Conservation (phyloP, 1,284 basidiomycete species). For the Abortiporus biennis region DNA sequence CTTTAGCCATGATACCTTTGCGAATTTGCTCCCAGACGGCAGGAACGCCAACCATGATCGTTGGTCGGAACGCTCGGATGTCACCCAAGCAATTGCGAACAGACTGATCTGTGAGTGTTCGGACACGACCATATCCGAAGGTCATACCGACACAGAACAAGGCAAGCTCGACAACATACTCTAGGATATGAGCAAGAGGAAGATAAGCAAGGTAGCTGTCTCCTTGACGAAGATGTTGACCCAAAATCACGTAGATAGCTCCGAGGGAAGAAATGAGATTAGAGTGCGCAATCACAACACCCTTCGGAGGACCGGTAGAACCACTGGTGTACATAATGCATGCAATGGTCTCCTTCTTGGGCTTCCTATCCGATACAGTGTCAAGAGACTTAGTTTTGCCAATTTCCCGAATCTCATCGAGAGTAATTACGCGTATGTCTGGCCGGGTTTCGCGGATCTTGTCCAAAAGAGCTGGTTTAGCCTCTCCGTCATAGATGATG, state of each 20-base stretch:
- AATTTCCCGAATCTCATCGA: conserved; percentile 66
- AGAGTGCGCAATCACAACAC: conserved; percentile 83
- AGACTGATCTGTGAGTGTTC: conserved; percentile 92
- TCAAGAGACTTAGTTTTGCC: conserved; percentile 54
- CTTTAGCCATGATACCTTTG: conserved; percentile 86
- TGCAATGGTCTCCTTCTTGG: conserved; percentile 63
- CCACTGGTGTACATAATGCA: conserved; percentile 98
- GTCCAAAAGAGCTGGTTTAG: conserved; percentile 48
- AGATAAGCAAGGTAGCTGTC: conserved; percentile 89
- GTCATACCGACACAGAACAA: conserved; percentile 67
- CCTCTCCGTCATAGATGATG: conserved; percentile 85
- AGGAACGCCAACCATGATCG: conserved; percentile 89
- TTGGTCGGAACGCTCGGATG: conserved; percentile 76
- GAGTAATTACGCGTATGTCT: conserved; percentile 50
- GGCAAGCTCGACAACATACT: conserved; percentile 75
- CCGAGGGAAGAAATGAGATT: conserved; percentile 87
- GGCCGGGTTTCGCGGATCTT: conserved; percentile 50
- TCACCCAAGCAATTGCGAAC: conserved; percentile 91
- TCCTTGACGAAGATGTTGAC: conserved; percentile 63
- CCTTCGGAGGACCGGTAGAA: conserved; percentile 91
- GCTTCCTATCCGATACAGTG: conserved; percentile 45
- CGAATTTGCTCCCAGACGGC: conserved; percentile 90
- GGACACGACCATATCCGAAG: conserved; percentile 87
- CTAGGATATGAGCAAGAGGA: conserved; percentile 89
- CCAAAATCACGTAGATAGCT: conserved; percentile 70